These are phyloP conservation scores for Melanomma pulvis-pyrius DNA, from an alignment of 495 filamentous ascomycete genomes.

Conservation along the genomic window DNA sequence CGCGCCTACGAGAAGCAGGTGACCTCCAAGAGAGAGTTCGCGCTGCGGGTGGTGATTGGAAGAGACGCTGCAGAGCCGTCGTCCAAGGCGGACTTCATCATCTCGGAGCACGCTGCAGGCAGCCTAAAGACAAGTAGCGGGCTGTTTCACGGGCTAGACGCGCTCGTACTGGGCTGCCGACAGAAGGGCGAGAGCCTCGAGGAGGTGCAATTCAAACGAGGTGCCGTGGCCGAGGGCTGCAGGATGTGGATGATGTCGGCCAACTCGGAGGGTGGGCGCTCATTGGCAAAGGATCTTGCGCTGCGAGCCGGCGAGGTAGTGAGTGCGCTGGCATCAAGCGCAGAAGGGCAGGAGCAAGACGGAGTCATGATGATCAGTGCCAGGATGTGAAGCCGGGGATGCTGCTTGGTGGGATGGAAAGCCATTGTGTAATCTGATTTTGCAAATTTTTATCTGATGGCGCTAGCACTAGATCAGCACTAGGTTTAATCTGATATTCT, in stretches of 20 bases:
- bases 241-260: slow-evolving; percentile 32
- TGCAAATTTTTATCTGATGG: slow-evolving; percentile 28
- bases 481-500: neutral
- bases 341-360: neutral
- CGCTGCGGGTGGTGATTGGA: slow-evolving; percentile 13
- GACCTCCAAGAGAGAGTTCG: slow-evolving; percentile 16
- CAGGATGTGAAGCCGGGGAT: slow-evolving; percentile 19
- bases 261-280: slow-evolving; percentile 27
- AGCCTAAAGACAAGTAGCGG: neutral
- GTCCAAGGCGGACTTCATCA: slow-evolving; percentile 13
- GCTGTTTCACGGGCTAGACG: slow-evolving; percentile 21
- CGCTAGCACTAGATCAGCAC: neutral
- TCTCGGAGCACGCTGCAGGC: slow-evolving; percentile 7
- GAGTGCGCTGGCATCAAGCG: neutral
- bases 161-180: slow-evolving; percentile 29
- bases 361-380: slow-evolving; percentile 19
- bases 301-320: slow-evolving; percentile 30
- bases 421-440: slow-evolving; percentile 9
- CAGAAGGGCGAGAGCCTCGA: slow-evolving; percentile 33
- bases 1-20: slow-evolving; percentile 32
- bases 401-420: neutral
- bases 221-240: slow-evolving; percentile 18
- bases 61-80: neutral
- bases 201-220: slow-evolving; percentile 35
- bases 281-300: slow-evolving; percentile 31